Conservation (phyloP, 2,329 filamentous ascomycete genomes). For the Sclerotiophoma versabilis region DNA sequence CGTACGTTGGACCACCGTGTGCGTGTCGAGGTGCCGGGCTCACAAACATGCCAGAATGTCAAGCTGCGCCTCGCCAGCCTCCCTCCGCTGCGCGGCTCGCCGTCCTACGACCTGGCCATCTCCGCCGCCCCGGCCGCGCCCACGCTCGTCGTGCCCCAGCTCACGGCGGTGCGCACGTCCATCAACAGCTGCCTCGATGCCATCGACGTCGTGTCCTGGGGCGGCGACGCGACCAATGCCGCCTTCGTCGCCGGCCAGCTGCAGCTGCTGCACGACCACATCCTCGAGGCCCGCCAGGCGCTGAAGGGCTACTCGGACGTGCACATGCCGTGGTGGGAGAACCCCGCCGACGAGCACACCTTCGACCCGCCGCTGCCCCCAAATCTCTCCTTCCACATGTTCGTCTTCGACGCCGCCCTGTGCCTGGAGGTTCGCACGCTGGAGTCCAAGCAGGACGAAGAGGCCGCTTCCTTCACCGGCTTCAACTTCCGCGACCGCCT, state of each 20-base stretch:
- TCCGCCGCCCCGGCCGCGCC: constrained; percentile 62
- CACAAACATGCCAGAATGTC: constrained; percentile 64
- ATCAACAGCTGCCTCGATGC: constrained; percentile 86
- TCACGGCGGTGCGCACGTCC: constrained; percentile 75
- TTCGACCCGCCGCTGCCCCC: constrained; percentile 70
- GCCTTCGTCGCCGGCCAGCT: constrained; percentile 66
- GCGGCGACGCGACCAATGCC: constrained; percentile 68
- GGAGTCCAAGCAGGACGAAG: constrained; percentile 57
- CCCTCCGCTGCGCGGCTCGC: constrained; percentile 59
- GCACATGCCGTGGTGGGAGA: constrained; percentile 63
- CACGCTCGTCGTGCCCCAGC: constrained; percentile 69
- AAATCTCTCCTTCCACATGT: constrained; percentile 75
- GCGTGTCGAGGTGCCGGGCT: constrained; percentile 6
- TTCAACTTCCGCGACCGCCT: constrained; percentile 66
- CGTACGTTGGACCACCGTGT: constrained; percentile 58
- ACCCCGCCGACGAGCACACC: constrained; percentile 62
- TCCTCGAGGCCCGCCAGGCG: constrained; percentile 65
- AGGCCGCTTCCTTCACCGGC: constrained; percentile 41
- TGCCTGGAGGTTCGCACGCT: constrained; percentile 71
- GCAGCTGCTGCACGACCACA: constrained; percentile 65
- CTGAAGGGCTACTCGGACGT: constrained; percentile 63
- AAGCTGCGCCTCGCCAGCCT: constrained; percentile 78
- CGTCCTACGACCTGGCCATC: constrained; percentile 60
- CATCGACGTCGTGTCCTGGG: constrained; percentile 77
- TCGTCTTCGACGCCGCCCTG: constrained; percentile 62